Base-by-base conservation (phyloP, 2,329 filamentous ascomycete species). In the Ophiostoma pallidulum region DNA sequence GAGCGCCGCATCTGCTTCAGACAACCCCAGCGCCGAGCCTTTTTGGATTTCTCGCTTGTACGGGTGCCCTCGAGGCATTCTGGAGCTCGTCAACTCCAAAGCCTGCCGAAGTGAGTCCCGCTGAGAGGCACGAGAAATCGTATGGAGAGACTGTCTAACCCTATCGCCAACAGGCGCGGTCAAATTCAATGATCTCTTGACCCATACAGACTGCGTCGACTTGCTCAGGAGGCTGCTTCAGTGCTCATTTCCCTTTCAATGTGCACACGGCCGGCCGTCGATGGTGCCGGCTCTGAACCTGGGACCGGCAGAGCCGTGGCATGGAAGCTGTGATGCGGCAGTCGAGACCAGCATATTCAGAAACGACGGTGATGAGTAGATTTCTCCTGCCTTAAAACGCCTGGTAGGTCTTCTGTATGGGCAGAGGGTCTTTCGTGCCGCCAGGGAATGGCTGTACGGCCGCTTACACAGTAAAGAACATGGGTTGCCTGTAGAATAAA, bases 131-230 rank as follows among this genome's bases (percentile, higher is more conserved):
- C 9, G n/a, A n/a, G n/a, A n/a, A n/a, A n/a, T n/a, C n/a, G n/a
- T n/a, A 2, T 10, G 6, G 14, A 3, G 7, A 3, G 13, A 8
- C 8, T 16, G n/a, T 24, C 20, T 32, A 37, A 37, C 42, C 10
- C 12, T 7, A 12, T 3, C 4, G n/a, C n/a, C 28, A 3, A 19
- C 4, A 74, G 71, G 68, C 31, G 85, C 87, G 3, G 80, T 92
- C 60, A 91, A 90, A 85, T 94, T 94, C 64, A 91, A 91, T 56
- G 87, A 94, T 57, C 59, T 66, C 6, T 64, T 92, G 8, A 71
- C 69, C 0, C 53, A 60, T 1, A 63, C 69, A 0, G 72, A 87
- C 53, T 91, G 86, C 55, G 55, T 64, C 9, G 59, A 62, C 0
- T 62, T 92, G 29, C 61, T 91, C 0, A 51, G 47, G 2, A 69